A percentile compares a stretch with the other conserved stretches of the same genome.
Evolutionary conservation across 1,139 yeast species (phyloP).

Genomic region (Yamadazyma dendronema): DNA sequence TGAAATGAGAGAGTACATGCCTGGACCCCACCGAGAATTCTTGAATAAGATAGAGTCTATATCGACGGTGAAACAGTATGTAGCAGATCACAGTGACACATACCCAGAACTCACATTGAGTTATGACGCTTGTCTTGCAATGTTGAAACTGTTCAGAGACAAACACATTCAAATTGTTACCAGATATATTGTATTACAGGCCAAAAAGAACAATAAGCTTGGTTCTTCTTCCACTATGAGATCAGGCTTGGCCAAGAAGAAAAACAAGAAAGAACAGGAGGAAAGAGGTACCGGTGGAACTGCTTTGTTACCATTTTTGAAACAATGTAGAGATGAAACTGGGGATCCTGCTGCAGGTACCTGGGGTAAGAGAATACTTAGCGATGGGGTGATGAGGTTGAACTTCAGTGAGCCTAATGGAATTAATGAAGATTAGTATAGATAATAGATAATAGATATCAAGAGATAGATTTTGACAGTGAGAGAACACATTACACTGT

Average conservation of each 20-base stretch:
- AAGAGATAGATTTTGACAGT: no score
- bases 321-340: slow-evolving; percentile 94
- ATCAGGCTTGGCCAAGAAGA: slow-evolving; percentile 57
- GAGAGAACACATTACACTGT: no score
- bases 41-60: slow-evolving; percentile 55
- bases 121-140: slow-evolving; percentile 87
- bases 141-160: slow-evolving; percentile 85
- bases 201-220: slow-evolving; percentile 50
- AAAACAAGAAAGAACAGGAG: slow-evolving; percentile 46
- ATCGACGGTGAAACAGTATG: slow-evolving; percentile 65
- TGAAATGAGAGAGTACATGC: slow-evolving; percentile 90
- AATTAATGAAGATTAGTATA: slow-evolving; percentile 26
- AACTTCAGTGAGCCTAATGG: slow-evolving; percentile 36
- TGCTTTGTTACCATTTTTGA: slow-evolving; percentile 82
- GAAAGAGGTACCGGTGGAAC: slow-evolving; percentile 94
- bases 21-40: slow-evolving; percentile 76
- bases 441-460: neutral
- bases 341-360: slow-evolving; percentile 88
- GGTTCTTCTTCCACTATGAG: slow-evolving; percentile 58
- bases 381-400: slow-evolving; percentile 55
- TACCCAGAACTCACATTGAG: slow-evolving; percentile 63
- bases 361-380: slow-evolving; percentile 80
- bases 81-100: slow-evolving; percentile 33
- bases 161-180: slow-evolving; percentile 92
- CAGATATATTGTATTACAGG: slow-evolving; percentile 78